Conservation (phyloP, 176 grass and related monocot species). For the Zoysia pacifica region DNA sequence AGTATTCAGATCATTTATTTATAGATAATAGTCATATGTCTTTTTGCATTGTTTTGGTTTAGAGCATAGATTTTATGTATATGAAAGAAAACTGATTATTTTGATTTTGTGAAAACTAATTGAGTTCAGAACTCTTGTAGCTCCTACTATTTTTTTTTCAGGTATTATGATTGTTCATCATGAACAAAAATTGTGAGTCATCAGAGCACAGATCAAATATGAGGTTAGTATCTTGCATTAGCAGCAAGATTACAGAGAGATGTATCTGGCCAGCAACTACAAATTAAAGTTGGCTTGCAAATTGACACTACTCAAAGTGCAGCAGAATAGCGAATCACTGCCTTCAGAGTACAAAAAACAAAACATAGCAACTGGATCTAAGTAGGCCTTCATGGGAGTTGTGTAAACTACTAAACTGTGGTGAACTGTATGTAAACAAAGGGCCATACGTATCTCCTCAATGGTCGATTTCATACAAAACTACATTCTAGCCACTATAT, state of each 20-base stretch:
- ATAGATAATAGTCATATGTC: not conserved
- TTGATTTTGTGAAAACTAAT: not conserved
- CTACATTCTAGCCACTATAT: conserved; percentile 22
- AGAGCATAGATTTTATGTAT: not conserved
- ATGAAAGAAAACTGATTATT: not conserved
- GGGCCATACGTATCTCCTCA: conserved; percentile 8
- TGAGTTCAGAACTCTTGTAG: not conserved
- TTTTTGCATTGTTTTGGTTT: not conserved
- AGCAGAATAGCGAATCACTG: not conserved
- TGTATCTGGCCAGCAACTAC: conserved; percentile 8
- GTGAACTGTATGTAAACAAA: conserved; percentile 29
- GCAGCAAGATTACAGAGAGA: not conserved
- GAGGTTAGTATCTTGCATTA: not conserved
- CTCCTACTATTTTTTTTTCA: not conserved
- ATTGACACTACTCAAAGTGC: not conserved
- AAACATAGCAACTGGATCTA: not conserved
- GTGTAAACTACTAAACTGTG: not conserved
- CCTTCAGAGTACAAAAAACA: conserved; percentile 21
- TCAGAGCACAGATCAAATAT: conserved; percentile 15
- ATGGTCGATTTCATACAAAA: conserved; percentile 10
- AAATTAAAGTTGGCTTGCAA: not conserved
- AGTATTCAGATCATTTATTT: not conserved
- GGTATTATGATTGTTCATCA: conserved; percentile 13
- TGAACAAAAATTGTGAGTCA: conserved; percentile 4
- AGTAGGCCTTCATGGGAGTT: conserved; percentile 3